Evolutionary conservation across 2,329 filamentous ascomycete genomes (phyloP).

Genomic region (Malbranchea cinnamomea): DNA sequence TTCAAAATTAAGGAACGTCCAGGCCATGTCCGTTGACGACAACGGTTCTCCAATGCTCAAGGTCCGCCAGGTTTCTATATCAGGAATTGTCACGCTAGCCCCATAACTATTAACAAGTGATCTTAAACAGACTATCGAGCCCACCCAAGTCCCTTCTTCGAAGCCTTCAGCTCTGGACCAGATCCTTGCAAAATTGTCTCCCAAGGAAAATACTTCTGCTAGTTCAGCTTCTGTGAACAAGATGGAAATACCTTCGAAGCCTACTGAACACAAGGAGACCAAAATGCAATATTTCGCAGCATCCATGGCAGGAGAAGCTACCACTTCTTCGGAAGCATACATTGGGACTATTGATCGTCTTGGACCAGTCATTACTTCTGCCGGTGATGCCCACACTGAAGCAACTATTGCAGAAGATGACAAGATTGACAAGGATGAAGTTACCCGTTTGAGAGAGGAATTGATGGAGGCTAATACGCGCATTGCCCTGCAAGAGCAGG

Average conservation of each 20-base stretch:
- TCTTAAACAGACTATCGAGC: no score
- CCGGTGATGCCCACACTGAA: neutral
- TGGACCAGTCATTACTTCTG: neutral
- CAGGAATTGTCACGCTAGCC: no score
- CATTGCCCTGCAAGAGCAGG: constrained; percentile 45
- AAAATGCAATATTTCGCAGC: constrained; percentile 1
- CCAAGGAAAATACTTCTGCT: constrained; percentile 17
- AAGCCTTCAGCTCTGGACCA: constrained; percentile 47
- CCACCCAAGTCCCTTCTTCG: neutral
- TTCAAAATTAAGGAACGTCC: constrained; percentile 21
- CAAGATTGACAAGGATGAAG: constrained; percentile 29
- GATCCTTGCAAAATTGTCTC: constrained; percentile 30
- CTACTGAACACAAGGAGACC: neutral
- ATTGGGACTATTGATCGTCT: neutral
- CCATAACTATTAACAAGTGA: no score
- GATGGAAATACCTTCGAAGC: neutral
- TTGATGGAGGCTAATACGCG: constrained; percentile 41
- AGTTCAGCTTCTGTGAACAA: constrained; percentile 1
- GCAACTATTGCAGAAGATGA: constrained; percentile 6
- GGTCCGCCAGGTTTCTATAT: constrained; percentile 13
- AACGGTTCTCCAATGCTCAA: constrained; percentile 23
- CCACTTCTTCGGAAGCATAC: neutral
- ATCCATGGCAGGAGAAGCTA: neutral
- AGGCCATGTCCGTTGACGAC: constrained; percentile 15
- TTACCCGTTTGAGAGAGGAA: constrained; percentile 42